A percentile compares a stretch with the other conserved stretches of the same genome.
Conservation (phyloP, 1,284 basidiomycete species). For the Laetiporus sulphureus region DNA sequence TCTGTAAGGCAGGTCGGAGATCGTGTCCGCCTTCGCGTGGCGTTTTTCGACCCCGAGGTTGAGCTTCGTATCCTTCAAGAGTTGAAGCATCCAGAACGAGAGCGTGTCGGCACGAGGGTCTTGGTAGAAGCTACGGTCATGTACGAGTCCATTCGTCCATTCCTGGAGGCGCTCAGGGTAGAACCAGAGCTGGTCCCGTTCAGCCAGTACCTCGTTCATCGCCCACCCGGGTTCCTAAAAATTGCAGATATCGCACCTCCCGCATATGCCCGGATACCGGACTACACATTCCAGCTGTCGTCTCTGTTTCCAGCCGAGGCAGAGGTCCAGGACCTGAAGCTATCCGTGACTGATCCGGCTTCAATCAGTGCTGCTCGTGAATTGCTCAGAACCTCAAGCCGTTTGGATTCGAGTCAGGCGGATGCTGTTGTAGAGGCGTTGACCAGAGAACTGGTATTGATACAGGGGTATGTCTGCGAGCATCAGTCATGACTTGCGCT, state of each 20-base stretch:
- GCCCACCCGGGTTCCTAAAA: slow-evolving; percentile 8
- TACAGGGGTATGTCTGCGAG: slow-evolving; percentile 55
- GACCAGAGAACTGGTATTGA: slow-evolving; percentile 52
- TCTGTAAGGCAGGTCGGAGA: slow-evolving; percentile 16
- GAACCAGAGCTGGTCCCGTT: slow-evolving; percentile 26
- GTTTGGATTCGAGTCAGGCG: slow-evolving; percentile 59
- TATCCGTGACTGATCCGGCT: slow-evolving; percentile 12
- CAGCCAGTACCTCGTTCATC: slow-evolving; percentile 30
- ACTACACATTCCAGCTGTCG: slow-evolving; percentile 21
- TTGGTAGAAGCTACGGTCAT: slow-evolving; percentile 25
- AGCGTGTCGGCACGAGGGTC: slow-evolving; percentile 14
- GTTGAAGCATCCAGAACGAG: slow-evolving; percentile 21
- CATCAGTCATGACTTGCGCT: slow-evolving; percentile 1
- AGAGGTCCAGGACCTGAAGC: slow-evolving; percentile 12
- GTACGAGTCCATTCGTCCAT: slow-evolving; percentile 26
- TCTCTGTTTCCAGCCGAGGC: slow-evolving; percentile 27
- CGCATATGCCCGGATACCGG: slow-evolving; percentile 20
- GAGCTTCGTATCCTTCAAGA: slow-evolving; percentile 22
- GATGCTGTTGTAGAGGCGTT: slow-evolving; percentile 59
- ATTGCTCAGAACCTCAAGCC: slow-evolving; percentile 37
- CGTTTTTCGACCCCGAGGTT: slow-evolving; percentile 26
- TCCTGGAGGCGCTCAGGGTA: slow-evolving; percentile 24
- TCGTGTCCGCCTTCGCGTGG: slow-evolving; percentile 17
- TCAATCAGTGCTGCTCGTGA: slow-evolving; percentile 33
- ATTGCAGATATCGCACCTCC: slow-evolving; percentile 14